Conservation (phyloP, 202 grass and related monocot genomes). For the Dendrocalamus latiflorus region DNA sequence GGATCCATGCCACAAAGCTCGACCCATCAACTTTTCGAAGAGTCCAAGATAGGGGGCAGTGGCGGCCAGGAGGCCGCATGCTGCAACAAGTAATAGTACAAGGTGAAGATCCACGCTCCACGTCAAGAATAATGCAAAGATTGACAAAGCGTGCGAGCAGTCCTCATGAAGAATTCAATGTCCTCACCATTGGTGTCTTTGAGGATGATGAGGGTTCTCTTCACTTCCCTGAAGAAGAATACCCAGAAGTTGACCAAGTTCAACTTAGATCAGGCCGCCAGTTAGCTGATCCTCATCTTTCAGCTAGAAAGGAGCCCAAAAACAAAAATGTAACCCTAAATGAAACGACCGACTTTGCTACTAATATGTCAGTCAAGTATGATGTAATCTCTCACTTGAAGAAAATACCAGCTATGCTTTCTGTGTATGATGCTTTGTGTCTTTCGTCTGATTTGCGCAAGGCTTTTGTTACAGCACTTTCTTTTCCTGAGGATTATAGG, state of each 20-base stretch:
- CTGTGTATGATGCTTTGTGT: not conserved
- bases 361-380: not conserved
- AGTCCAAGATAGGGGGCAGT: not conserved
- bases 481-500: not conserved
- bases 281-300: not conserved
- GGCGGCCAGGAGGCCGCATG: too few species aligned
- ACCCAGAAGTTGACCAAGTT: not conserved
- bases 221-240: not conserved
- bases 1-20: too few species aligned
- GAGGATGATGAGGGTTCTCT: too few species aligned
- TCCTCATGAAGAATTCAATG: too few species aligned
- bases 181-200: too few species aligned
- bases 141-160: too few species aligned
- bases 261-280: not conserved
- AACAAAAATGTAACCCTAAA: not conserved
- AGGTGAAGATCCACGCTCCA: too few species aligned
- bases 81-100: too few species aligned
- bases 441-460: not conserved
- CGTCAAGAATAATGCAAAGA: too few species aligned
- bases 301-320: not conserved
- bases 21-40: too few species aligned
- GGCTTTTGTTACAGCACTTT: not conserved
- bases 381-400: conserved; percentile 4
- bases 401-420: conserved; percentile 19
- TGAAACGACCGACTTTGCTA: not conserved